Evolutionary conservation across 441 rosid genomes (phyloP).

Genomic region (Dalechampia spathulata): DNA sequence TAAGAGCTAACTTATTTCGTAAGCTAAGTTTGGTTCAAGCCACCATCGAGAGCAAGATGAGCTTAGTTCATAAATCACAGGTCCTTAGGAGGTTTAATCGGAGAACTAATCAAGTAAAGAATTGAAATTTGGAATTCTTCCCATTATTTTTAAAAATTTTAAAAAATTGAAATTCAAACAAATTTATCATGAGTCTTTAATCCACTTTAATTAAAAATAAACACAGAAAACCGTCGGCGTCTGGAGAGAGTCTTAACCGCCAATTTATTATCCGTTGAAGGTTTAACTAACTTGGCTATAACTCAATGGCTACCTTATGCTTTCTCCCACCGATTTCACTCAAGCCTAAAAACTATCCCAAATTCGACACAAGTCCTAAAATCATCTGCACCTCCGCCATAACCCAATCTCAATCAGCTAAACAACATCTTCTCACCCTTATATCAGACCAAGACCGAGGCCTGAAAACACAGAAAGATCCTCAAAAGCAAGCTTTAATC

Average conservation of each 20-base stretch:
- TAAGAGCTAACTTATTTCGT: too few relatives aligned
- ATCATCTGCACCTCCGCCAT: slow-evolving; percentile 37
- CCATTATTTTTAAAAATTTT: too few relatives aligned
- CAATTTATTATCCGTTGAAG: background rate
- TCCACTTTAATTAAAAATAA: too few relatives aligned
- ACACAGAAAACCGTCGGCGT: background rate
- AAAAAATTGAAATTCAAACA: too few relatives aligned
- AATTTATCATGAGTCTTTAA: too few relatives aligned
- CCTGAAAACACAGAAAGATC: slow-evolving; percentile 66
- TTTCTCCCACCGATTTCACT: slow-evolving; percentile 10
- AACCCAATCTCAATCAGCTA: slow-evolving; percentile 42
- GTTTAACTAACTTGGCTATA: too few relatives aligned
- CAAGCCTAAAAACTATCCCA: slow-evolving; percentile 5
- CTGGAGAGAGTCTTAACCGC: slow-evolving; percentile 7
- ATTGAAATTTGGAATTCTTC: too few relatives aligned
- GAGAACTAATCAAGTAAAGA: too few relatives aligned
- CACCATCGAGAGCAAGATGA: too few relatives aligned
- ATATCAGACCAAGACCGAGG: slow-evolving; percentile 84
- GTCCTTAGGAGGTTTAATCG: too few relatives aligned
- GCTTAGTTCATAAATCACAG: too few relatives aligned
- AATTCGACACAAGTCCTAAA: slow-evolving; percentile 8
- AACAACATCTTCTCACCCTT: slow-evolving; percentile 53
- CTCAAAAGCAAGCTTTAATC: slow-evolving; percentile 41
- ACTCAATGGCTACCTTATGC: slow-evolving; percentile 15
- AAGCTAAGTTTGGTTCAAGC: too few relatives aligned